Conservation (phyloP, 2,329 filamentous ascomycete genomes). For the Dactylonectria macrodidyma region DNA sequence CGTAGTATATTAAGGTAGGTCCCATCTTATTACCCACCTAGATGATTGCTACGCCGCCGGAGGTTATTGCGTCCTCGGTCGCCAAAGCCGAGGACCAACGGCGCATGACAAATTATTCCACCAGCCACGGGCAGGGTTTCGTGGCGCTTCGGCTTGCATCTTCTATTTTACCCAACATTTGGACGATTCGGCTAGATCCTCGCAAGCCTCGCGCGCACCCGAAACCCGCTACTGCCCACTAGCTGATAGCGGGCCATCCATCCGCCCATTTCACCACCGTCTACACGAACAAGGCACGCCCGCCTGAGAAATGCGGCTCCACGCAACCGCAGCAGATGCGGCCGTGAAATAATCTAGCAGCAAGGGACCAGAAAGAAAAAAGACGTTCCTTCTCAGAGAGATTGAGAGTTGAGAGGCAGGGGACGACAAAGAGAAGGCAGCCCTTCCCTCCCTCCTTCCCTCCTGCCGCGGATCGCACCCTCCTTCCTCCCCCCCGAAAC, state of each 20-base stretch:
- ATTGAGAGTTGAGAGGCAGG: no score
- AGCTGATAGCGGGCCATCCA: conserved; percentile 7
- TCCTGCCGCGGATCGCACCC: not conserved
- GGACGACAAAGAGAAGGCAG: not conserved
- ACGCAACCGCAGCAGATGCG: conserved; percentile 22
- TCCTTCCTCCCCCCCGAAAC: not conserved
- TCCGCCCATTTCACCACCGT: not conserved
- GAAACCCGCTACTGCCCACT: conserved; percentile 8
- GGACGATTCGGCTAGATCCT: conserved; percentile 2
- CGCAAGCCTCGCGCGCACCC: not conserved
- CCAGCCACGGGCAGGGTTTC: not conserved
- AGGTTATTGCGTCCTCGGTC: not conserved
- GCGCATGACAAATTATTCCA: not conserved
- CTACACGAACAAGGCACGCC: conserved; percentile 2
- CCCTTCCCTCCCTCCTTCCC: not conserved
- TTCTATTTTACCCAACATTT: no score
- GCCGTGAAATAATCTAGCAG: conserved; percentile 5
- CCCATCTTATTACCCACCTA: no score
- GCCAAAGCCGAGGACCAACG: not conserved
- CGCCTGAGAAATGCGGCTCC: conserved; percentile 35
- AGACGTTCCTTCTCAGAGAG: no score
- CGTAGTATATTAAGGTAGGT: no score
- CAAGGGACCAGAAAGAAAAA: not conserved
- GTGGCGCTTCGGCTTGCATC: not conserved
- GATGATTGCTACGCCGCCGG: no score